phyloP scores from a whole-genome alignment of 768 basidiomycete genomes.

The Dacryopinax primogenitus region DNA sequence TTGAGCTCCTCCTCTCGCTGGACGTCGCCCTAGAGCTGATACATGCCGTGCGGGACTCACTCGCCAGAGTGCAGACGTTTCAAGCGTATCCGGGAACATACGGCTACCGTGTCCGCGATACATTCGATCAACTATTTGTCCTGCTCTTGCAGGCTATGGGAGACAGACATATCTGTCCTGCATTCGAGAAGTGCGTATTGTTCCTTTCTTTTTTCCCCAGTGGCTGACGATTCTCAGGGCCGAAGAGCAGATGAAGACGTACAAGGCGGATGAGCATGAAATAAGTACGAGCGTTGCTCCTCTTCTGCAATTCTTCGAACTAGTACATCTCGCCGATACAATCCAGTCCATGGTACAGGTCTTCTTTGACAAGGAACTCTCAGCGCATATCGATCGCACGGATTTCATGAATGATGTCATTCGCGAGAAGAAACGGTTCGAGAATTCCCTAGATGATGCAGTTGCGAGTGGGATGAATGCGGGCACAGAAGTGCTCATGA shows the following conservation, averaged over 20 bases:
- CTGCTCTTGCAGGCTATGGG: constrained; percentile 65
- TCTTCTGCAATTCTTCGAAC: constrained; percentile 89
- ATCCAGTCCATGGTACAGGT: constrained; percentile 97
- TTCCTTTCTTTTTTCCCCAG: not conserved
- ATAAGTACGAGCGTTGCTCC: constrained; percentile 78
- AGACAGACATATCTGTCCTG: constrained; percentile 64
- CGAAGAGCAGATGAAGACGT: constrained; percentile 75
- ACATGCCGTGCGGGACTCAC: constrained; percentile 78
- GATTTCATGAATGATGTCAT: constrained; percentile 90
- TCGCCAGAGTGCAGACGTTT: constrained; percentile 89
- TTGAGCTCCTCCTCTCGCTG: constrained; percentile 83
- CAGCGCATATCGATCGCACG: constrained; percentile 74
- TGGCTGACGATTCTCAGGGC: constrained; percentile 41
- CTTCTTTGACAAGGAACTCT: constrained; percentile 94
- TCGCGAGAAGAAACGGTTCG: constrained; percentile 93
- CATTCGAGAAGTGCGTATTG: constrained; percentile 56
- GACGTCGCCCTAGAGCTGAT: constrained; percentile 86
- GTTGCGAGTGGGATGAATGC: constrained; percentile 90
- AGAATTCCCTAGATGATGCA: constrained; percentile 79
- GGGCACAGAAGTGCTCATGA: constrained; percentile 91
- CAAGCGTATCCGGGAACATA: constrained; percentile 73
- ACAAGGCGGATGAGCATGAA: constrained; percentile 76
- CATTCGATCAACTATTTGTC: constrained; percentile 88
- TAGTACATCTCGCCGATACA: constrained; percentile 93
- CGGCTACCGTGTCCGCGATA: constrained; percentile 77